Base-by-base conservation (phyloP, 257 asterid species). In the Galeopsis tetrahit region DNA sequence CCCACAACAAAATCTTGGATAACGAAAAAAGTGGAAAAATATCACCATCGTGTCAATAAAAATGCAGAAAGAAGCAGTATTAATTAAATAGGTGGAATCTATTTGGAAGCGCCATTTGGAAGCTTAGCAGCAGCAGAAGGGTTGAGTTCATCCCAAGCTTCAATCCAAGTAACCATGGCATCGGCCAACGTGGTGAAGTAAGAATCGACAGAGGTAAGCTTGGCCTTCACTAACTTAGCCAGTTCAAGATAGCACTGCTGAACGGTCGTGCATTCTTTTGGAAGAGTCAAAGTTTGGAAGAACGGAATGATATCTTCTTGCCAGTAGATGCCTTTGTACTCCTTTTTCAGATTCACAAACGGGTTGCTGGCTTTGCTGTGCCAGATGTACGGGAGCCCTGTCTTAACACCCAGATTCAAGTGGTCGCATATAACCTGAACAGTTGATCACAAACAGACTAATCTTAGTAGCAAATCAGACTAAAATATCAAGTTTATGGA, bases 281-380 rank as follows among this genome's bases (percentile, higher is more conserved):
- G 73, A 48, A 90, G 75, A 4, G 69, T 63, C 1, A 59, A 82
- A 0, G 83, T 28, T 31, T 88, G 92, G 85, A 90, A 88, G 59
- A 90, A 90, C 2, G 95, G 96, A 10, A 88, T 90, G 68, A 87
- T 80, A 10, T 90, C 92, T 67, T 90, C 96, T 69, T 89, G 96
- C 94, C 96, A 89, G 83, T 79, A 89, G 70, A 89, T 85, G 4
- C 96, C 96, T 34, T 89, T 89, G 83, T 89, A 89, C 82, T 89
- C 96, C 80, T 89, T 89, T 68, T 89, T 89, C 78, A 89, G 81
- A 42, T 89, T 89, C 62, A 89, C 92, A 11, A 89, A 89, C 3
- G 96, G 96, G 83, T 89, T 87, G 86, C 96, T 89, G 1, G 96
- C 96, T 64, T 89, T 89, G 87, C 94, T 89, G 89, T 87, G 96